These are phyloP conservation scores for Panicum hallii DNA, from an alignment of 202 grass and related monocot species.

Conservation along the genomic window DNA sequence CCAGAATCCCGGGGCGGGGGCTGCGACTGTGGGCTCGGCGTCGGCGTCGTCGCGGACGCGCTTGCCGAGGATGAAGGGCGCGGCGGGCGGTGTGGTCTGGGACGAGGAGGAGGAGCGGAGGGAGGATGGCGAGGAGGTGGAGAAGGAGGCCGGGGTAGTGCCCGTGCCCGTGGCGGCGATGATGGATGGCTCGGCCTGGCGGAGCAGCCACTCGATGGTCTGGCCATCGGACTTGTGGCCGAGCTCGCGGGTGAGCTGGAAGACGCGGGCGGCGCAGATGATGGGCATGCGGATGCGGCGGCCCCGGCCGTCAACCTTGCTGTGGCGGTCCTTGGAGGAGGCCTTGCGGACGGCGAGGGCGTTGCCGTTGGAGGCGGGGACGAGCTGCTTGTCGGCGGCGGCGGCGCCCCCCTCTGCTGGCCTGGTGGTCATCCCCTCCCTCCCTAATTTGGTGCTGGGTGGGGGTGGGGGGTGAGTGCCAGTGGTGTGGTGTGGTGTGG, in stretches of 20 bases:
- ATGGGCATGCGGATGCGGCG: constrained; percentile 97
- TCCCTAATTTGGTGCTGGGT: neutral
- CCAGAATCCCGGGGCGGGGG: constrained; percentile 62
- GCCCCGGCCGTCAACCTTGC: constrained; percentile 92
- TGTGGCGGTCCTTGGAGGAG: constrained; percentile 91
- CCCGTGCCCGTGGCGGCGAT: constrained; percentile 89
- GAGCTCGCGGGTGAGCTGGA: constrained; percentile 94
- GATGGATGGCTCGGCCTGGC: constrained; percentile 96
- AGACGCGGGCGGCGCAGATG: constrained; percentile 90
- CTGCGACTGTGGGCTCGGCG: neutral
- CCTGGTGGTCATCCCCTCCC: constrained; percentile 51
- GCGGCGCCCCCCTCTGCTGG: neutral
- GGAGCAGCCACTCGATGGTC: constrained; percentile 98
- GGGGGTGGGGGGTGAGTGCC: too few relatives aligned
- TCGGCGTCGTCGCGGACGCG: constrained; percentile 50
- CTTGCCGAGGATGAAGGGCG: constrained; percentile 87
- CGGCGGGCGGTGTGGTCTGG: constrained; percentile 8
- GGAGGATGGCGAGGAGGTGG: constrained; percentile 63
- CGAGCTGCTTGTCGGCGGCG: constrained; percentile 47
- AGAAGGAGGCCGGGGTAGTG: constrained; percentile 83
- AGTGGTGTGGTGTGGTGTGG: neutral
- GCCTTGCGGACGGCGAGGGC: constrained; percentile 62
- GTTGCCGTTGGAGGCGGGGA: constrained; percentile 25
- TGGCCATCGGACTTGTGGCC: constrained; percentile 98
- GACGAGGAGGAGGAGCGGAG: constrained; percentile 41